Evolutionary conservation across 1,139 yeast genomes (phyloP), one percentile per base, ranked within the genome.

Genomic region (Debaryomyces singareniensis): DNA sequence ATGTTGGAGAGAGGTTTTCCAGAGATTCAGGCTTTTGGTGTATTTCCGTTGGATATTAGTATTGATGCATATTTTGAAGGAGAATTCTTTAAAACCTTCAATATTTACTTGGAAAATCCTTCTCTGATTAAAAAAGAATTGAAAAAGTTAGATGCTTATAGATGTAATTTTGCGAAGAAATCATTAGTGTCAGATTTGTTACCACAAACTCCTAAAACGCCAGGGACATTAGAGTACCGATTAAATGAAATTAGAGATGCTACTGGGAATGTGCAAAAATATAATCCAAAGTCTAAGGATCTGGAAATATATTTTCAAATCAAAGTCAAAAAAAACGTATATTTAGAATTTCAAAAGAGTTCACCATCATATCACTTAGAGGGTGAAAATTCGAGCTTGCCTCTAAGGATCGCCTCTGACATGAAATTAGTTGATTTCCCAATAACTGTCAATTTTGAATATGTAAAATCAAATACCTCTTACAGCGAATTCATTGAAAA

Each of bases 221-320:
- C 74, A 5, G 95, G 95, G 10, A 60, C 58, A 13, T 68, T 84
- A 51, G 68, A 73, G 23, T 86, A 83, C 46, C 75, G 75, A 29
- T 66, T 89, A 26, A 72, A 75, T 26, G 75, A 74, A 37, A 70
- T 87, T 5, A 68, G 68, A 6, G 96, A 89, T 53, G 82, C 81
- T 2, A 62, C 85, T 37, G 96, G 96, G 1, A 84, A 84, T 44
- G 42, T 58, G 2, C 71, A 77, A 33, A 68, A 71, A 33, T 85
- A 77, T 43, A 68, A 58, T 39, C 68, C 63, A 12, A 52, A 64
- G 7, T 63, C 72, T 2, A 61, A 55, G 27, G 64, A 65, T 26
- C 51, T 63, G 28, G 75, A 70, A 30, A 64, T 78, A 12, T 52
- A 68, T 37, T 73, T 72, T 41, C 63, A 64, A n/a, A 70, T 82